phyloP scores from a whole-genome alignment of 352 stramenopile genomes.

The Phytopythium boreale region DNA sequence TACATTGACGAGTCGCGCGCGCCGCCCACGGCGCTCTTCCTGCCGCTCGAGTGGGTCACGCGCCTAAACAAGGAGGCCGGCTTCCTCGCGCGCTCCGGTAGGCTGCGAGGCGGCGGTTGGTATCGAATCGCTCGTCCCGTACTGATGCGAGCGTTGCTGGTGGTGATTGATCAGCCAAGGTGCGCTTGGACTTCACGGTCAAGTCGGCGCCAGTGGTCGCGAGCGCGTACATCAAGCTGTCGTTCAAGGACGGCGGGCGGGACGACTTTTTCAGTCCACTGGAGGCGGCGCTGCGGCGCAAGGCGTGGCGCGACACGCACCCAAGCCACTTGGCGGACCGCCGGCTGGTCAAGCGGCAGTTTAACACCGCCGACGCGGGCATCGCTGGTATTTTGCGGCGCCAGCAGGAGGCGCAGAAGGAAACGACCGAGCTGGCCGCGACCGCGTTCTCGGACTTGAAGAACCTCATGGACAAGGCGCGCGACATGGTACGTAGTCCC shows the following conservation, averaged over 20 bases:
- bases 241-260: constrained; percentile 81
- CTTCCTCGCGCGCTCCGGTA: constrained; percentile 72
- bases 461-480: constrained; percentile 88
- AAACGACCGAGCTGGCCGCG: constrained; percentile 70
- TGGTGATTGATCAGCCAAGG: constrained; percentile 36
- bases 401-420: constrained; percentile 76
- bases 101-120: background rate
- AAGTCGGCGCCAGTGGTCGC: constrained; percentile 26
- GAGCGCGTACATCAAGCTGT: constrained; percentile 79
- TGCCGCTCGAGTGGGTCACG: constrained; percentile 71
- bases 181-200: constrained; percentile 67
- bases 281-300: constrained; percentile 56
- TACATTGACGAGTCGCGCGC: constrained; percentile 64
- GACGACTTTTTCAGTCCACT: constrained; percentile 85
- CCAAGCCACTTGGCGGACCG: constrained; percentile 70
- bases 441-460: constrained; percentile 90
- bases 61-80: constrained; percentile 75
- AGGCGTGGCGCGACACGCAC: constrained; percentile 77
- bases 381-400: constrained; percentile 81
- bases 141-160: background rate
- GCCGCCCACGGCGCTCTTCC: constrained; percentile 56
- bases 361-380: constrained; percentile 71
- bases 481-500: constrained; percentile 74
- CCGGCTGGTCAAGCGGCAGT: constrained; percentile 73
- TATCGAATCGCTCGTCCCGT: background rate